Evolutionary conservation across 2,329 filamentous ascomycete genomes (phyloP), one percentile per base, ranked within the genome.

Genomic region (Monosporascus sp.): DNA sequence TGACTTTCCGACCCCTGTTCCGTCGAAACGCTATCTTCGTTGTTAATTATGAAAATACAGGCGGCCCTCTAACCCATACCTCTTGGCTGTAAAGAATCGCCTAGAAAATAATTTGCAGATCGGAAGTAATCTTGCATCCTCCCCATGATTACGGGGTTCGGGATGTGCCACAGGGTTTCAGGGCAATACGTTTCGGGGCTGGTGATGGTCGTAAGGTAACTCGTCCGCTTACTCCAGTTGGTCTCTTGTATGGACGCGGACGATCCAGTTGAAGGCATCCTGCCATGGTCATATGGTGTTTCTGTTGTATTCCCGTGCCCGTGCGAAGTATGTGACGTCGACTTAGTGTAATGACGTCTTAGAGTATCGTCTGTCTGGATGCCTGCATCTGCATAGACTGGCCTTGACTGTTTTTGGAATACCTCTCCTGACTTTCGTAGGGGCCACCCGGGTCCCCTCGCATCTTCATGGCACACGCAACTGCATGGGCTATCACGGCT

Each of bases 111-210:
- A 6, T 44, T 58, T 11, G 56, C 50, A 7, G 62, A 63, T 20
- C 65, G 59, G 48, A 68, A 68, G 41, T 68, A 68, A 14, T 65
- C 65, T 55, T 66, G 63, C 65, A 68, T 68, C 48, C 65, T 57
- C 18, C 65, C 65, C 65, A 68, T 68, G 9, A 57, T 52, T 27
- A 68, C 50, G 6, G 65, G 65, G 49, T 68, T 68, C 9, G 44
- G 22, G 7, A n/a, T 44, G 48, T 36, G 46, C 44, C 50, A 50
- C 15, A 46, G 47, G 17, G 27, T 36, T 9, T 55, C 35, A 5
- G 51, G 39, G 37, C 50, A 51, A 11, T 22, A 54, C 5, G 53
- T 52, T 25, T 62, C 61, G 4, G 62, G 62, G 47, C 61, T 55
- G 31, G 63, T 64, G 18, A 60, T 56, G 2, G 55, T 52, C 2